Evolutionary conservation across 495 filamentous ascomycete genomes (phyloP).

Genomic region (Neurospora cerealis): DNA sequence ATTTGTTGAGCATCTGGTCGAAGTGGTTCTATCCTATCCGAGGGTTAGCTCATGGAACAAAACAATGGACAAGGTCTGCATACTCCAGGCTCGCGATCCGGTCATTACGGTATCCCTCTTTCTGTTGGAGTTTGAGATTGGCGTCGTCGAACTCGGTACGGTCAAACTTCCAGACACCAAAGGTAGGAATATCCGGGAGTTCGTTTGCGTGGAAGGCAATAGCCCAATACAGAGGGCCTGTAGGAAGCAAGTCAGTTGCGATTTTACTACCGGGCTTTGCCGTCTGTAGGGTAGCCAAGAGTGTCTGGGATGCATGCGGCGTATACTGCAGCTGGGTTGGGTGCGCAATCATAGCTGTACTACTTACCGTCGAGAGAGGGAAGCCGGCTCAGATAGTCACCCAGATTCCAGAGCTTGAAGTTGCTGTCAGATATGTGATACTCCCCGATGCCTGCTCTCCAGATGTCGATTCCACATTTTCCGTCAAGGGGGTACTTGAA

Average conservation of each 20-base stretch:
- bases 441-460: constrained; percentile 9
- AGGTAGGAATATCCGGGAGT: constrained; percentile 3
- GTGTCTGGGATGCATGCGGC: background rate
- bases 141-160: constrained; percentile 11
- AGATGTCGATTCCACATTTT: constrained; percentile 11
- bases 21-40: background rate
- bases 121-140: constrained; percentile 9
- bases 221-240: constrained; percentile 8
- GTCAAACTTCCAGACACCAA: constrained; percentile 13
- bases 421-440: constrained; percentile 2
- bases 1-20: background rate
- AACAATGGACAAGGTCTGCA: background rate
- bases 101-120: constrained; percentile 1
- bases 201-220: constrained; percentile 11
- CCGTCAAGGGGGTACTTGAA: constrained; percentile 10
- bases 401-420: constrained; percentile 12
- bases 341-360: background rate
- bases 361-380: constrained; percentile 6
- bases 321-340: background rate
- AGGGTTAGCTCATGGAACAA: background rate
- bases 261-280: background rate
- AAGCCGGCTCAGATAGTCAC: constrained; percentile 16
- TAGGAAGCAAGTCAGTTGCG: background rate
- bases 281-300: background rate
- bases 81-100: constrained; percentile 5